Base-by-base conservation (phyloP, 2,329 filamentous ascomycete genomes). In the Orbilia brochopaga region DNA sequence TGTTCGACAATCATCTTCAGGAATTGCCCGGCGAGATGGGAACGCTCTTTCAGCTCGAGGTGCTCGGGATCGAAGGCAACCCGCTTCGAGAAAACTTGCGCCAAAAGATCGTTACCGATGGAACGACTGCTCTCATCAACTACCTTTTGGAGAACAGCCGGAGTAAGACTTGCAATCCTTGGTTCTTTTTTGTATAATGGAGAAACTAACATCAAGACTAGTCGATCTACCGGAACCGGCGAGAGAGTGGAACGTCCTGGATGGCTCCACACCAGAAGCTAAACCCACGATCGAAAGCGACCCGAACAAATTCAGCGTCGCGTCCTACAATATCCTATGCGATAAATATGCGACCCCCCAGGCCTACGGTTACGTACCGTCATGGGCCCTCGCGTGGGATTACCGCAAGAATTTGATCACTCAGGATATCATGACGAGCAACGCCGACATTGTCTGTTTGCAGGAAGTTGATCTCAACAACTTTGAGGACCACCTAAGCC, bases 301-400 rank as follows among this genome's bases (percentile, higher is more conserved):
- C 21, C 69, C 69, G 11, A 97, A 77, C 88, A 87, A 72, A 59
- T 87, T 97, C 78, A 91, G 90, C 65, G 88, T 96, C 7, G 84
- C 97, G 73, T 95, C 91, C 21, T 97, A 94, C 87, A 99, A 99
- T 79, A 96, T 93, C 52, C 85, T 99, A 10, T 97, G 93, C 80
- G 92, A 97, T 80, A 91, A 92, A 77, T 96, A 94, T 76, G 92
- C 92, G 2, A 97, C 92, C 0, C 84, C 87, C 61, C 84, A 87
- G 61, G 87, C 90, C 73, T 97, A 97, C 78, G 93, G 93, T 48
- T 97, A 97, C 79, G 93, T 92, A 0, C 90, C 94, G 1, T 88
- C 88, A 15, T 85, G 85, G 62, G 91, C 91, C 7, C 83, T 99
- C 23, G 83, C 86, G 27, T 99, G 94, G 94, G 89, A 94, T 40